These are phyloP conservation scores for Emericellopsis terricola DNA, from an alignment of 495 filamentous ascomycete genomes.

Conservation along the genomic window DNA sequence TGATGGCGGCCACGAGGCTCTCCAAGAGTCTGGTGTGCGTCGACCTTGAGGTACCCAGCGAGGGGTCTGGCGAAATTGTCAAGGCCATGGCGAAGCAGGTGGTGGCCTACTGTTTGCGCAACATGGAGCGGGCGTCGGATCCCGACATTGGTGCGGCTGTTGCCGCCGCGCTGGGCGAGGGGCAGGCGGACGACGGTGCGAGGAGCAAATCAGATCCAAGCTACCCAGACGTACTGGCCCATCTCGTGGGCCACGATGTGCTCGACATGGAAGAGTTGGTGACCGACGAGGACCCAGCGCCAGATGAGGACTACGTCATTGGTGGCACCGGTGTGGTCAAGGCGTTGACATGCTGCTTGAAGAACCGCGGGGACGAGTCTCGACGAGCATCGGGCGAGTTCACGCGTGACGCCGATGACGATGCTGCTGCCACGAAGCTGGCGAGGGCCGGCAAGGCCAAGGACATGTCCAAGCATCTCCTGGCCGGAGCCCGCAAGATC, in stretches of 20 bases:
- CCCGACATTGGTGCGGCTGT: constrained; percentile 13
- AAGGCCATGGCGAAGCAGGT: constrained; percentile 87
- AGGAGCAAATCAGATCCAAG: constrained; percentile 10
- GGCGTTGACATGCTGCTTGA: constrained; percentile 74
- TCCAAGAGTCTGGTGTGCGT: constrained; percentile 71
- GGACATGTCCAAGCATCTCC: constrained; percentile 79
- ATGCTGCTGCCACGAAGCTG: constrained; percentile 3
- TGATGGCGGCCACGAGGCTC: constrained; percentile 76
- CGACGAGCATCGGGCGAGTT: constrained; percentile 28
- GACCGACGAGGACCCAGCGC: constrained; percentile 51
- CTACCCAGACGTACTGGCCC: constrained; percentile 35
- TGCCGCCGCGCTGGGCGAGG: constrained; percentile 10
- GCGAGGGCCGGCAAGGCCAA: constrained; percentile 45
- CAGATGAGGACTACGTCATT: constrained; percentile 89
- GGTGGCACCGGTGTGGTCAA: constrained; percentile 92
- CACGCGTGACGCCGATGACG: constrained; percentile 19
- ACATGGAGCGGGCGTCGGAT: constrained; percentile 51
- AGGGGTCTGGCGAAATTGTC: constrained; percentile 68
- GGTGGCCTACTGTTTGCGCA: constrained; percentile 80
- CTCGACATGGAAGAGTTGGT: constrained; percentile 32
- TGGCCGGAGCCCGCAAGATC: constrained; percentile 76
- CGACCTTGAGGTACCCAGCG: constrained; percentile 74
- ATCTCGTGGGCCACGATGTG: constrained; percentile 46
- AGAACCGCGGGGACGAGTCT: constrained; percentile 47
- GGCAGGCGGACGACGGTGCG: constrained; percentile 13